Conservation (phyloP, 2,329 filamentous ascomycete species). For the Nemania abortiva region DNA sequence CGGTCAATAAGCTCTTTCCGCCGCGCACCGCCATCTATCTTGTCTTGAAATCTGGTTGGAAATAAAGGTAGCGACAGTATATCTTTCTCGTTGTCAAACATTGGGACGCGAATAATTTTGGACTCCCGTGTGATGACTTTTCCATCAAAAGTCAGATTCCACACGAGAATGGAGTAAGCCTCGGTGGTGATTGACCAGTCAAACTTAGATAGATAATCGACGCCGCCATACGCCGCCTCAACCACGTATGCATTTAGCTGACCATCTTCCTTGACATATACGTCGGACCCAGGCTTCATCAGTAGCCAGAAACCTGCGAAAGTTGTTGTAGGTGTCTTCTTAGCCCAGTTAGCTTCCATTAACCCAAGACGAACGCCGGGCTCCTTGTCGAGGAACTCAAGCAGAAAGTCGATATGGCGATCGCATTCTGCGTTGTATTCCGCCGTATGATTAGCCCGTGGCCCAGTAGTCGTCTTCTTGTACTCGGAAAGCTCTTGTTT, state of each 20-base stretch:
- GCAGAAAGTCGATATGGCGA: constrained; percentile 35
- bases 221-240: constrained; percentile 29
- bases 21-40: constrained; percentile 24
- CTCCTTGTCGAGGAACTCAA: constrained; percentile 37
- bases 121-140: constrained; percentile 28
- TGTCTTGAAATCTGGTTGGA: constrained; percentile 32
- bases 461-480: constrained; percentile 21
- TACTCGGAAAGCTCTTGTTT: constrained; percentile 34
- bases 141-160: constrained; percentile 36
- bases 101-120: constrained; percentile 24
- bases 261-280: constrained; percentile 36
- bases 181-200: constrained; percentile 21
- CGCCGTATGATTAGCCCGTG: constrained; percentile 30
- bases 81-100: constrained; percentile 35
- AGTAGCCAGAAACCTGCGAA: constrained; percentile 38
- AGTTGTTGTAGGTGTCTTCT: constrained; percentile 36
- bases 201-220: constrained; percentile 21
- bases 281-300: constrained; percentile 36
- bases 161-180: constrained; percentile 29
- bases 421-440: constrained; percentile 37
- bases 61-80: constrained; percentile 37
- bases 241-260: constrained; percentile 39
- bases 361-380: constrained; percentile 24
- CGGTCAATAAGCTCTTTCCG: constrained; percentile 37
- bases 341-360: constrained; percentile 35